Base-by-base conservation (phyloP, 192 early-diverging fungal species). In the Chytriomyces confervae region DNA sequence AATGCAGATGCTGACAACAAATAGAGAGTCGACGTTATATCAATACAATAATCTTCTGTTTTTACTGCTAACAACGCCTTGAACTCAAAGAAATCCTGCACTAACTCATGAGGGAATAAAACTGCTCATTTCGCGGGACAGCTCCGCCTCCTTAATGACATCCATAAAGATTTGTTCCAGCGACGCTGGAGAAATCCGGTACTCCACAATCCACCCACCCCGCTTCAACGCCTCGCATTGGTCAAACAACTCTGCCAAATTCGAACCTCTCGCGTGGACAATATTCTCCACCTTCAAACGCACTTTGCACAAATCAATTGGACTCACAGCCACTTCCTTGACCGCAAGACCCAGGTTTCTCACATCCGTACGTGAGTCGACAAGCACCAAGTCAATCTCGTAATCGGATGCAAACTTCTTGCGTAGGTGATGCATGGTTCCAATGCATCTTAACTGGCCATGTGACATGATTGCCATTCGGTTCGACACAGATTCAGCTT, bases 321-420 rank as follows among this genome's bases (percentile, higher is more conserved):
- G 27, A 18, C 78, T 78, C 10, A 72, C 20, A 5, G 27, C 44
- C 6, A 62, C 11, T 23, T 50, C 79, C 66, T 81, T 70, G 66
- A 81, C 75, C 5, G 70, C 79, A 23, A 81, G 62, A n/a, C 78
- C 62, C 9, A 47, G 48, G 13, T 16, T n/a, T 20, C 57, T 16
- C 16, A 60, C 57, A 5, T 60, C 57, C 57, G 20, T 20, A 1
- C 57, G 57, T 60, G 57, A 16, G 20, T 60, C 57, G 45, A n/a
- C 24, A n/a, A 83, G 72, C 44, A 60, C 16, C 57, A 89, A 62
- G 60, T 87, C 64, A 43, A 89, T 53, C 6, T 75, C 72, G 75
- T 86, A 89, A 0, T 84, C 87, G n/a, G 81, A 46, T n/a, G 83
- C 84, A 64, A 85, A 86, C 23, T 82, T 80, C 24, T 80, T 79